phyloP scores from a whole-genome alignment of 2,329 filamentous ascomycete genomes.

The Emergomyces orientalis region DNA sequence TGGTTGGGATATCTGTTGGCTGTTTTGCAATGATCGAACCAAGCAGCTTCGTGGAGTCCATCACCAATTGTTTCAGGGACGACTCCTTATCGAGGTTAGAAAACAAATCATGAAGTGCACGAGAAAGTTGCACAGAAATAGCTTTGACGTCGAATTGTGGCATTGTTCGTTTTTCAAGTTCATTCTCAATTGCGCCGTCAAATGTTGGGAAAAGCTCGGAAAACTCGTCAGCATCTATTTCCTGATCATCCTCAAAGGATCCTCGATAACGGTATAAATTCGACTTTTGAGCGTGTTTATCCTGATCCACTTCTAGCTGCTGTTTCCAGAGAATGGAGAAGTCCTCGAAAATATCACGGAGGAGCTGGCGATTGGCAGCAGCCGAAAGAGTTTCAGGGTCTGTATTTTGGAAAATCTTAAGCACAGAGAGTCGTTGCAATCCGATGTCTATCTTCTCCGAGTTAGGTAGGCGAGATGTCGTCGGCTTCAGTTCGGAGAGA shows the following conservation, averaged over 20 bases:
- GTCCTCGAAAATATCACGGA: constrained; percentile 59
- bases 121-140: constrained; percentile 53
- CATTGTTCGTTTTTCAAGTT: constrained; percentile 28
- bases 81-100: constrained; percentile 22
- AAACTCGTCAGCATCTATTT: constrained; percentile 64
- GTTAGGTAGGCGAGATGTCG: background rate
- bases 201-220: constrained; percentile 73
- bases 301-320: constrained; percentile 65
- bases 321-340: constrained; percentile 75
- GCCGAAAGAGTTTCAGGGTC: constrained; percentile 32
- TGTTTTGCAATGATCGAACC: constrained; percentile 26
- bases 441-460: constrained; percentile 23
- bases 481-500: background rate
- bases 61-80: constrained; percentile 28
- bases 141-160: constrained; percentile 39
- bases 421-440: constrained; percentile 31
- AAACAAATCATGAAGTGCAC: constrained; percentile 46
- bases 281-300: constrained; percentile 60
- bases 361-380: constrained; percentile 39
- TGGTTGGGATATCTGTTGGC: constrained; percentile 18
- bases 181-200: constrained; percentile 45
- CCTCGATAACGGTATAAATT: constrained; percentile 80
- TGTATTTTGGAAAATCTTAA: constrained; percentile 27
- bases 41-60: constrained; percentile 27
- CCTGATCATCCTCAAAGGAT: constrained; percentile 64